A percentile compares a stretch with the other conserved stretches of the same genome.
Conservation (phyloP, 2,329 filamentous ascomycete genomes). For the Lomentospora prolificans region DNA sequence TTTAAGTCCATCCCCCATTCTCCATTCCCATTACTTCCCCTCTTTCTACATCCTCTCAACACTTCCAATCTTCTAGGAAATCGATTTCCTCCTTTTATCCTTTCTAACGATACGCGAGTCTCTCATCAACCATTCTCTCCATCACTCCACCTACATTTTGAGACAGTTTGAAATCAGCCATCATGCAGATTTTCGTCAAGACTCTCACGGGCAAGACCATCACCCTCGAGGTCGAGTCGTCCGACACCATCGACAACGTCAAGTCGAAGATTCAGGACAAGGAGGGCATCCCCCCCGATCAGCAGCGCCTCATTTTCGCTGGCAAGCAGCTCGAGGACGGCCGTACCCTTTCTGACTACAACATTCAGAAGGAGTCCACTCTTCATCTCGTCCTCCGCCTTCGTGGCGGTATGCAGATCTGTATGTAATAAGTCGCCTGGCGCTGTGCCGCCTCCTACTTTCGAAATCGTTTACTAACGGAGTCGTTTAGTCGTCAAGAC, state of each 20-base stretch:
- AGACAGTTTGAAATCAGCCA: constrained; percentile 26
- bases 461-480: constrained; percentile 10
- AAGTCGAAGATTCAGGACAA: constrained; percentile 98
- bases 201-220: constrained; percentile 68
- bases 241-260: constrained; percentile 90
- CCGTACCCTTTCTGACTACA: constrained; percentile 54
- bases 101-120: constrained; percentile 1
- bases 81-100: constrained; percentile 9
- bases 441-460: constrained; percentile 12
- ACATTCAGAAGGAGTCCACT: constrained; percentile 55
- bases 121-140: constrained; percentile 9
- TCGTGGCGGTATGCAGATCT: constrained; percentile 57
- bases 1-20: constrained; percentile 14
- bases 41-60: constrained; percentile 10
- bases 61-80: constrained; percentile 12
- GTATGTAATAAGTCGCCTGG: constrained; percentile 25
- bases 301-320: constrained; percentile 92
- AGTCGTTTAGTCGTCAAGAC: constrained; percentile 58
- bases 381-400: constrained; percentile 69
- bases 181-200: constrained; percentile 98
- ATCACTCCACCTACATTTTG: constrained; percentile 10
- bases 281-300: constrained; percentile 93
- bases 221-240: constrained; percentile 66
- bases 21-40: constrained; percentile 14
- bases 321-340: constrained; percentile 96